Base-by-base conservation (phyloP, 768 basidiomycete species). In the Pisolithus albus region DNA sequence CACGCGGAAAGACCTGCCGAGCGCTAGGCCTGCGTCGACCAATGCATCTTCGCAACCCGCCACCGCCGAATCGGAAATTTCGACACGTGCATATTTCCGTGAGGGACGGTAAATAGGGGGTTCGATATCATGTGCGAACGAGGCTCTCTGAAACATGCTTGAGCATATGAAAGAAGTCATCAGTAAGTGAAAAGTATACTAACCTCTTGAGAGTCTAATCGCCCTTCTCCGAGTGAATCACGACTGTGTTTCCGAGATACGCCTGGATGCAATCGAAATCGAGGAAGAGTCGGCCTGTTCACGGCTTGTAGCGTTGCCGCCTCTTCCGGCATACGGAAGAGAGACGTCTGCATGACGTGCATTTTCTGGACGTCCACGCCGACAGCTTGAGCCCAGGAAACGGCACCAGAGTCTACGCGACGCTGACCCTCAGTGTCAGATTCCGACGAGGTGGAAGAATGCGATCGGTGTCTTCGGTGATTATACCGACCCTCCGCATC, bases 261-360 rank as follows among this genome's bases (percentile, higher is more conserved):
- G 0, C 67, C 59, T 44, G 70, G 73, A 7, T 69, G 61, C 36
- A 76, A 49, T 66, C 59, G 66, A 54, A 56, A 67, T 57, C 63
- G 69, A 18, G 66, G 55, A 15, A 67, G 68, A 39, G 65, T 41
- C 52, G 72, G 67, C 54, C 77, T 69, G 53, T 75, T 77, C 57
- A 80, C 59, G 32, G 78, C 79, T 56, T 75, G 78, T 50, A 86
- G 71, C 2, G 80, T 81, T 1, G 78, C 85, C 13, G 80, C 83
- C 60, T 86, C 84, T 63, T 88, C 86, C 13, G 84, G 84, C 64
- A 81, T 74, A 42, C 84, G 78, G 63, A 95, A 95, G 48, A 95
- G 70, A 32, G 88, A 86, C 0, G 88, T 83, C 61, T 95, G 92
- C 92, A 95, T 95, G 49, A 94, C 88, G 61, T 92, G 88, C 77